Percentiles rank a stretch among this genome's conserved stretches.
Evolutionary conservation across 768 basidiomycete genomes (phyloP).

Genomic region (Boletus eberwhitei): DNA sequence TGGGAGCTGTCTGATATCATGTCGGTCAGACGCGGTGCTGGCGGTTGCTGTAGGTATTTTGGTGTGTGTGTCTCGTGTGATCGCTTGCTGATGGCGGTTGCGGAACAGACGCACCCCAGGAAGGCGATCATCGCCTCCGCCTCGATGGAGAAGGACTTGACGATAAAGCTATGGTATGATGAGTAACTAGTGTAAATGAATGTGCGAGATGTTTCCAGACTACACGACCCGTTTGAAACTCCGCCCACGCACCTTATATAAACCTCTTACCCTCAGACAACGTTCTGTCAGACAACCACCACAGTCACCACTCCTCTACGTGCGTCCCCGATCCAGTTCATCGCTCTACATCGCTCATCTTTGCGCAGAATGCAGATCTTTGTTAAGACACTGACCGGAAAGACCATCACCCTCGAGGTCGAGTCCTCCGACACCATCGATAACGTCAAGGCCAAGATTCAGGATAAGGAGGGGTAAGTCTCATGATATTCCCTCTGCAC

Average conservation of each 20-base stretch:
- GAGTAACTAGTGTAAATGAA: slow-evolving; percentile 9
- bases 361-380: slow-evolving; percentile 54
- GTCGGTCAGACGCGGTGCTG: slow-evolving; percentile 54
- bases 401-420: slow-evolving; percentile 57
- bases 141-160: slow-evolving; percentile 85
- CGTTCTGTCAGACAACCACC: slow-evolving; percentile 3
- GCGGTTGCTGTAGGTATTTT: slow-evolving; percentile 62
- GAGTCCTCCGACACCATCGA: slow-evolving; percentile 29
- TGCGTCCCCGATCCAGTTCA: not conserved
- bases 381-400: slow-evolving; percentile 84
- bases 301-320: not conserved
- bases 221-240: slow-evolving; percentile 19
- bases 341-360: not conserved
- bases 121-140: slow-evolving; percentile 79
- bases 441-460: slow-evolving; percentile 42
- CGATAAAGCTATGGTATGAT: slow-evolving; percentile 80
- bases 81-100: slow-evolving; percentile 5
- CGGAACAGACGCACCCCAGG: slow-evolving; percentile 68
- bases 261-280: not conserved
- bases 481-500: fast-evolving
- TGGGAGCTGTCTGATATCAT: not conserved
- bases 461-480: slow-evolving; percentile 64
- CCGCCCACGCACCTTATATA: slow-evolving; percentile 16
- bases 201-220: slow-evolving; percentile 5
- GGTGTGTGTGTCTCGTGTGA: slow-evolving; percentile 3